A percentile compares a stretch with the other conserved stretches of the same genome.
These are phyloP conservation scores for Microdochium nivale DNA, from an alignment of 2,329 filamentous ascomycete species.

Conservation along the genomic window DNA sequence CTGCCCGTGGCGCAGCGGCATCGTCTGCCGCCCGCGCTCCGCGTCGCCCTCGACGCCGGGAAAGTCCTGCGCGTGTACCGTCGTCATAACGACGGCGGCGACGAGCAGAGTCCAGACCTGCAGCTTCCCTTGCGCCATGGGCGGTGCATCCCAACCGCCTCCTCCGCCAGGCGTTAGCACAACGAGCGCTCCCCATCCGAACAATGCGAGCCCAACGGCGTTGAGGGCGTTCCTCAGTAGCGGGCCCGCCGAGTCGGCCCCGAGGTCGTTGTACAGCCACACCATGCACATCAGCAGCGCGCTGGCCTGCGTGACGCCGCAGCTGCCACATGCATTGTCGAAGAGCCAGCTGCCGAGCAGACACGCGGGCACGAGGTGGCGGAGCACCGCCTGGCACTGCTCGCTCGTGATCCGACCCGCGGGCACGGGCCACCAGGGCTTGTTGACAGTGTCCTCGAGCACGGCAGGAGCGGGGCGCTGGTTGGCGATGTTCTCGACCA, in stretches of 20 bases:
- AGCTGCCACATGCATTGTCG: no score
- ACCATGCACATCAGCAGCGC: slow-evolving; percentile 13
- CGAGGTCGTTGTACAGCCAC: slow-evolving; percentile 22
- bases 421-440: slow-evolving; percentile 21
- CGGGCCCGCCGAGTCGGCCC: slow-evolving; percentile 10
- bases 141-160: neutral
- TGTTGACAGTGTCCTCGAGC: slow-evolving; percentile 19
- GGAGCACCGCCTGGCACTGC: slow-evolving; percentile 10
- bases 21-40: slow-evolving; percentile 14
- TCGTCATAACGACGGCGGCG: slow-evolving; percentile 13
- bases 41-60: slow-evolving; percentile 12
- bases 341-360: slow-evolving; percentile 3
- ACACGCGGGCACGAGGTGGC: slow-evolving; percentile 5
- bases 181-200: slow-evolving; percentile 15
- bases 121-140: slow-evolving; percentile 2
- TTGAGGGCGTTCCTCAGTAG: no score
- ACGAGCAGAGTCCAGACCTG: slow-evolving; percentile 13
- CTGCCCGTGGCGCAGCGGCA: slow-evolving; percentile 18
- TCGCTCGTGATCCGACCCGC: slow-evolving; percentile 10
- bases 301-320: slow-evolving; percentile 9
- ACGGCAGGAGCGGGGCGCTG: slow-evolving; percentile 13
- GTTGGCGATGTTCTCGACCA: slow-evolving; percentile 18
- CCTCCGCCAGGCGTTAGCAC: slow-evolving; percentile 5
- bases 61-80: slow-evolving; percentile 17
- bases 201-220: slow-evolving; percentile 16